Evolutionary conservation across 345 rosid genomes (phyloP).

Genomic region (Corchorus capsularis): DNA sequence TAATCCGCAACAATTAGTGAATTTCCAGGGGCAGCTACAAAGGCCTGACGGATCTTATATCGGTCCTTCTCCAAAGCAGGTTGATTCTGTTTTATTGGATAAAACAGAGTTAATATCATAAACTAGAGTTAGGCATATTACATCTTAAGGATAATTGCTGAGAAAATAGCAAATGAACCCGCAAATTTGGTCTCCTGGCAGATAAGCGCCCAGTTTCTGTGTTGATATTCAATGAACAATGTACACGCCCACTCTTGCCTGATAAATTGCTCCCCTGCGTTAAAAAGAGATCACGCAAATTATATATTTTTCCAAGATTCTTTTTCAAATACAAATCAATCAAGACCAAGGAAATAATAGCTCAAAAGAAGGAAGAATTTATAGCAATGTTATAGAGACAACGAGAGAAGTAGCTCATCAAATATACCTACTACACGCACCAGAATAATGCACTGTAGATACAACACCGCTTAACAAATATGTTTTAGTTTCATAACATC

Average conservation of each 20-base stretch:
- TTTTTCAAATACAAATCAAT: slow-evolving; percentile 1
- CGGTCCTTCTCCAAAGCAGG: slow-evolving; percentile 99
- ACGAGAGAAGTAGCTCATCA: neutral
- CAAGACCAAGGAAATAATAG: neutral
- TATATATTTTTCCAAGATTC: neutral
- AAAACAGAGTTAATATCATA: neutral
- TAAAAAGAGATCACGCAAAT: neutral
- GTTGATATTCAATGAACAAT: slow-evolving; percentile 95
- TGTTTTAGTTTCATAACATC: neutral
- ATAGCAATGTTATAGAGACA: neutral
- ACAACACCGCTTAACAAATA: neutral
- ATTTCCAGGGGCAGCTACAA: slow-evolving; percentile 89
- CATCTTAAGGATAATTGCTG: neutral
- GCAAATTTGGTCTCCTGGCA: slow-evolving; percentile 97
- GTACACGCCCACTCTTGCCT: slow-evolving; percentile 84
- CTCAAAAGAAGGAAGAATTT: neutral
- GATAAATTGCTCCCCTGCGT: slow-evolving; percentile 75
- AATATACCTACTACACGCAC: neutral
- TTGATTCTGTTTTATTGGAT: slow-evolving; percentile 67
- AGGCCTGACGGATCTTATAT: slow-evolving; percentile 96
- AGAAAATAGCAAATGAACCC: slow-evolving; percentile 46
- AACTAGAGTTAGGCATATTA: neutral
- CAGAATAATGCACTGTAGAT: neutral
- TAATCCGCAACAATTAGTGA: slow-evolving; percentile 97
- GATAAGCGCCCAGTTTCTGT: slow-evolving; percentile 99